A percentile compares a stretch with the other conserved stretches of the same genome.
Conservation (phyloP, 2,329 filamentous ascomycete genomes). For the Hypoxylon sp. region DNA sequence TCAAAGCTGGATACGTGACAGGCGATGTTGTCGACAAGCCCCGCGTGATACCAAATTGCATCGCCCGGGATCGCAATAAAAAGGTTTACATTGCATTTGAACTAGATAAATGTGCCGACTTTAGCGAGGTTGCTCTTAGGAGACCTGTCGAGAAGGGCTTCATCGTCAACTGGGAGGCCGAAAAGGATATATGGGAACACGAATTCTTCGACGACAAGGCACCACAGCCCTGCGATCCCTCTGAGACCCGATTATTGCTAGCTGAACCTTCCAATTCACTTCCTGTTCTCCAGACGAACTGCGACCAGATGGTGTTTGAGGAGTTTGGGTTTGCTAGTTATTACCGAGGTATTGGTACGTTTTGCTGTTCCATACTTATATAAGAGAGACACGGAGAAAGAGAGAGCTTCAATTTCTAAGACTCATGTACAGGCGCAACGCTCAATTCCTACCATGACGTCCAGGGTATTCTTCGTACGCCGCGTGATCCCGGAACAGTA, state of each 20-base stretch:
- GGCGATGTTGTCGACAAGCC: slow-evolving; percentile 61
- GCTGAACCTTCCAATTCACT: slow-evolving; percentile 87
- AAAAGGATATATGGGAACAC: slow-evolving; percentile 95
- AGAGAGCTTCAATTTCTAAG: slow-evolving; percentile 8
- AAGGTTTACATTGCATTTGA: slow-evolving; percentile 83
- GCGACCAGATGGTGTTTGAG: slow-evolving; percentile 97
- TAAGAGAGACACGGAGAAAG: no score
- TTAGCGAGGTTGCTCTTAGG: slow-evolving; percentile 86
- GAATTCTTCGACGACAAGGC: slow-evolving; percentile 79
- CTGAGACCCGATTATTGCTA: slow-evolving; percentile 83
- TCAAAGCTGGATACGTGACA: slow-evolving; percentile 85
- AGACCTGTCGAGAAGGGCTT: slow-evolving; percentile 94
- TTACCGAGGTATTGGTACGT: slow-evolving; percentile 74
- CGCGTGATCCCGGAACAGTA: slow-evolving; percentile 55
- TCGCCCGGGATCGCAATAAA: slow-evolving; percentile 82
- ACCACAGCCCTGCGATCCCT: slow-evolving; percentile 75
- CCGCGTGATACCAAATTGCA: slow-evolving; percentile 82
- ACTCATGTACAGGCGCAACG: slow-evolving; percentile 63
- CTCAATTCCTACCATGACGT: slow-evolving; percentile 87
- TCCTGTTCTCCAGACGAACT: slow-evolving; percentile 82
- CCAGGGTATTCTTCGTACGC: slow-evolving; percentile 72
- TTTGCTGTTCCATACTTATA: not conserved
- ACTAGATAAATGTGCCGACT: slow-evolving; percentile 81
- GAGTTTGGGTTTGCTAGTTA: slow-evolving; percentile 94
- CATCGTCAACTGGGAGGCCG: slow-evolving; percentile 94